Base-by-base conservation (phyloP, 108 stramenopile genomes). In the Cyclotella choctawhatcheeana region DNA sequence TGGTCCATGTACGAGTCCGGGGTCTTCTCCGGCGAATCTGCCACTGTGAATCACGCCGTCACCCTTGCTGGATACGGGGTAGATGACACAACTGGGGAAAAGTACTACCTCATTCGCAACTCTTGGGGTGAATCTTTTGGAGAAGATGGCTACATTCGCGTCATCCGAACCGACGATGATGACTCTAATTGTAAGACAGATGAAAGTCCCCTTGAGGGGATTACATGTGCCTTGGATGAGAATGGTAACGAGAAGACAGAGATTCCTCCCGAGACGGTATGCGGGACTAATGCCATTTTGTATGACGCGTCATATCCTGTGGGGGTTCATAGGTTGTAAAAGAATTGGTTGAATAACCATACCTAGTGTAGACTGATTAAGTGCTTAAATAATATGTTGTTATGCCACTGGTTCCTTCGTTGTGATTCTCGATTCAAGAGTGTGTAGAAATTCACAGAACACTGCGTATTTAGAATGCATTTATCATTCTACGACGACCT, bases 51-150 rank as follows among this genome's bases (percentile, higher is more conserved):
- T 67, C 97, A 97, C 67, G 90, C 86, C 45, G 94, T 97, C 17
- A 79, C 89, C 10, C 73, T 96, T 30, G 88, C 93, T 31, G 94
- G 97, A 18, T 97, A 97, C 64, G 94, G 92, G 21, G 81, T 69
- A 10, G 92, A 95, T 30, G 71, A 80, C 21, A 62, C 69, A 18
- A 89, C 89, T 0, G 87, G 85, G 0, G 78, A 90, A 43, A 79
- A 87, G 35, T 96, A 89, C 73, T 96, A 92, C 86, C 63, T 92
- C 59, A 69, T 95, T 44, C 71, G 92, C 13, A 97, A 97, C 71
- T 84, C 82, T 14, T 97, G 95, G 95, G 79, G 88, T 7, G 76
- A 82, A 22, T 37, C 60, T n/a, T 97, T 90, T 89, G 97, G 93
- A 2, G 93, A 96, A 54, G 59, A 80, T 58, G 94, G 94, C 5